phyloP scores from a whole-genome alignment of 768 basidiomycete genomes.

The Trametes punicea region DNA sequence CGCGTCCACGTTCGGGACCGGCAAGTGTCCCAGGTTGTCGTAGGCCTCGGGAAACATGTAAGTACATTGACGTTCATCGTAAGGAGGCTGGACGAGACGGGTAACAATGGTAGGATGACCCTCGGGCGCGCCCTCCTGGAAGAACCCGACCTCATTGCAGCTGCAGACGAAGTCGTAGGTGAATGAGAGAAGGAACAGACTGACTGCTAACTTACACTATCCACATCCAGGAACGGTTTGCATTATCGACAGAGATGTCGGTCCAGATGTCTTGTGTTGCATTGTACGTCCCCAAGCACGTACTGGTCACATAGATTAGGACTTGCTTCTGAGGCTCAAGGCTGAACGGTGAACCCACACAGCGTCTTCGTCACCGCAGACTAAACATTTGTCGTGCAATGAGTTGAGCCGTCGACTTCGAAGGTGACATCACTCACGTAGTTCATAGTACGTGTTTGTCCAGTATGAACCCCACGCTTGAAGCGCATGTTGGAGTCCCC shows the following conservation, averaged over 20 bases:
- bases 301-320: slow-evolving; percentile 17
- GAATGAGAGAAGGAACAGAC: neutral
- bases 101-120: slow-evolving; percentile 47
- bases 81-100: slow-evolving; percentile 50
- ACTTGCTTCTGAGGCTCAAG: neutral
- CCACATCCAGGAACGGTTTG: slow-evolving; percentile 66
- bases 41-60: slow-evolving; percentile 64
- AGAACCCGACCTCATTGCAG: slow-evolving; percentile 67
- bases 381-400: slow-evolving; percentile 36
- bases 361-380: slow-evolving; percentile 45
- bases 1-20: slow-evolving; percentile 38
- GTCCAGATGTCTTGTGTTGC: slow-evolving; percentile 44
- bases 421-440: slow-evolving; percentile 36
- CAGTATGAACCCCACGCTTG: slow-evolving; percentile 59
- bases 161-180: slow-evolving; percentile 30
- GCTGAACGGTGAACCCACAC: slow-evolving; percentile 50
- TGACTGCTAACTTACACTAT: slow-evolving; percentile 41
- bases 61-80: slow-evolving; percentile 70
- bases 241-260: slow-evolving; percentile 52
- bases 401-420: neutral
- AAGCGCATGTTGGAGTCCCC: slow-evolving; percentile 61
- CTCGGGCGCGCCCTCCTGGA: slow-evolving; percentile 37
- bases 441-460: slow-evolving; percentile 41
- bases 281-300: slow-evolving; percentile 43
- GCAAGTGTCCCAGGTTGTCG: slow-evolving; percentile 33